Base-by-base conservation (phyloP, 2,329 filamentous ascomycete genomes). In the Botrytis cinerea region DNA sequence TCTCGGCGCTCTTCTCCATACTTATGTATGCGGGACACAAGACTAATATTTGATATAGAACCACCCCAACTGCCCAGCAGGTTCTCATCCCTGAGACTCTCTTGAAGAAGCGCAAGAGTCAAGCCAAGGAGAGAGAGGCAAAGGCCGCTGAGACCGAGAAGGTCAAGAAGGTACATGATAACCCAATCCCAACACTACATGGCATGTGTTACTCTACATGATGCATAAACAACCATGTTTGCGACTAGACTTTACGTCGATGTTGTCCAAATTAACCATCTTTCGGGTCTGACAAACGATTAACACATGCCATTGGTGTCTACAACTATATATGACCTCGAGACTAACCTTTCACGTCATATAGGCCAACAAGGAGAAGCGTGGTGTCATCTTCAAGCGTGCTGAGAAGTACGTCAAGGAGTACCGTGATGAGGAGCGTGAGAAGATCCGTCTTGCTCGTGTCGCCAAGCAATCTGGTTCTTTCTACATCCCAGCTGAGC, bases 21-120 rank as follows among this genome's bases (percentile, higher is more conserved):
- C 86, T 80, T 81, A 84, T 83, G 87, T 88, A 86, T 89, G 86
- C 84, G 87, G 91, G 89, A 89, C 87, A 76, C 40, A 87, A 89
- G 91, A 93, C 92, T 93, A 90, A 93, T 92, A 91, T 93, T 54
- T 59, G 84, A 90, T 84, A 83, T 84, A 97, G 94, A 87, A 91
- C 91, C 87, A 93, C 97, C 83, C 94, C 96, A 80, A 97, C 94
- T 85, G 87, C 95, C 86, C 93, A 98, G 86, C 93, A 98, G 86
- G 91, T 99, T 85, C 89, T 98, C 85, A 94, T 98, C 84, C 96
- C 96, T 81, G 96, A 99, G 93, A 99, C 96, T 82, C 93, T 99
- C 83, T 91, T 99, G 86, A 99, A 99, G 93, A 99, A 99, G 94
- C 93, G 96, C 89, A 99, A 99, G 94, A 94, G 91, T 86, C 95